A percentile compares a stretch with the other conserved stretches of the same genome.
phyloP scores from a whole-genome alignment of 1,284 basidiomycete genomes.

The Megacollybia platyphylla region DNA sequence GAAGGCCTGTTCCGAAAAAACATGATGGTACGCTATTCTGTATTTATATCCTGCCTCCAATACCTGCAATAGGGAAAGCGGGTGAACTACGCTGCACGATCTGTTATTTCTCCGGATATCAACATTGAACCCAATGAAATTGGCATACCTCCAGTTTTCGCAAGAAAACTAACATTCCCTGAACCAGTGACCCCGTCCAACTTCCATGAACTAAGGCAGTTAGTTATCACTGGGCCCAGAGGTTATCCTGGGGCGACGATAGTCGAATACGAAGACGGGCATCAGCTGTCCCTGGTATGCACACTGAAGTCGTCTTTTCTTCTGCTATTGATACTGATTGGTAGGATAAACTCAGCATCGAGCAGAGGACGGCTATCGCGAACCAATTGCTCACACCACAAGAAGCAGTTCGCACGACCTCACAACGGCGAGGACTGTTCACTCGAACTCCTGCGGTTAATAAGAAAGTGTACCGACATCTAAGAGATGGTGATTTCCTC shows the following conservation, averaged over 20 bases:
- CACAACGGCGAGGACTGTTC: constrained; percentile 43
- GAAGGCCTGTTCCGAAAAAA: constrained; percentile 97
- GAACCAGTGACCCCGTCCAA: constrained; percentile 94
- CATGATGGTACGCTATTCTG: constrained; percentile 76
- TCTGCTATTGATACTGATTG: constrained; percentile 3
- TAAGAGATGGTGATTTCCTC: constrained; percentile 91
- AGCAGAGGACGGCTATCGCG: constrained; percentile 92
- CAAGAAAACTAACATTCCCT: constrained; percentile 92
- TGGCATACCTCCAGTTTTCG: constrained; percentile 96
- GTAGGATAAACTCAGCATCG: constrained; percentile 76
- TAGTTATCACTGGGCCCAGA: constrained; percentile 88
- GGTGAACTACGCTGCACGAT: constrained; percentile 98
- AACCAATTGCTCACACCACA: constrained; percentile 93
- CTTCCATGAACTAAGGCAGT: constrained; percentile 78
- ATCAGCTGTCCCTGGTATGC: constrained; percentile 67
- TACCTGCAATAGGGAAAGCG: constrained; percentile 73
- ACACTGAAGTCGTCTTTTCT: background rate
- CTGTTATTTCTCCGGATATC: constrained; percentile 98
- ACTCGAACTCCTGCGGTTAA: constrained; percentile 72
- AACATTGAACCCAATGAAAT: constrained; percentile 99
- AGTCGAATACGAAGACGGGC: constrained; percentile 93
- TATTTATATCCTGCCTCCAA: constrained; percentile 5
- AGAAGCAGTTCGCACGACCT: constrained; percentile 44
- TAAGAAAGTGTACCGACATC: constrained; percentile 96
- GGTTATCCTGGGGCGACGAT: constrained; percentile 89